phyloP scores from a whole-genome alignment of 805 yeast genomes.

The Grigorovia transvaalensis region DNA sequence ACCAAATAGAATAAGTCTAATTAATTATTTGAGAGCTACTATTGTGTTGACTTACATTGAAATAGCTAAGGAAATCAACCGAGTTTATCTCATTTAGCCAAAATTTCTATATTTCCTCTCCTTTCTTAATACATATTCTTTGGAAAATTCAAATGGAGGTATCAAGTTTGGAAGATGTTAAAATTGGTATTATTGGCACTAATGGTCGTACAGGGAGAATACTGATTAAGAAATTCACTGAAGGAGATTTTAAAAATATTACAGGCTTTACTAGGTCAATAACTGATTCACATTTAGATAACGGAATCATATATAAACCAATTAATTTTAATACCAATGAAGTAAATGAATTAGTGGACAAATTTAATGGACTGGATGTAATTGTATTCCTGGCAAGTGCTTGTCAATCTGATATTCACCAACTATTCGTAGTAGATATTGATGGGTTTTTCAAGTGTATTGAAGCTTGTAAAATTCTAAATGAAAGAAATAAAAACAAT shows the following conservation, averaged over 20 bases:
- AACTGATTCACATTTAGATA: neutral
- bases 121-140: no score
- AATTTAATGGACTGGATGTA: constrained; percentile 39
- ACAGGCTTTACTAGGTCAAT: neutral
- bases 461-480: constrained; percentile 37
- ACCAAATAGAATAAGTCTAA: no score
- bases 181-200: constrained; percentile 40
- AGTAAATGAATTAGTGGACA: constrained; percentile 11
- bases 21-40: no score
- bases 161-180: neutral
- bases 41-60: no score
- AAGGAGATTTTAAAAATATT: constrained; percentile 1
- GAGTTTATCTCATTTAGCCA: no score
- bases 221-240: constrained; percentile 22
- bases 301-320: neutral
- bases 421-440: constrained; percentile 42
- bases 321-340: neutral
- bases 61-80: no score
- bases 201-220: constrained; percentile 48
- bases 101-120: no score
- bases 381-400: constrained; percentile 55
- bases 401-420: constrained; percentile 40
- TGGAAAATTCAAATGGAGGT: neutral
- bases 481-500: constrained; percentile 18
- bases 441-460: constrained; percentile 50